Evolutionary conservation across 306 rosid species (phyloP), one percentile per base, ranked within the genome.

Genomic region (Fragaria nilgerrensis): DNA sequence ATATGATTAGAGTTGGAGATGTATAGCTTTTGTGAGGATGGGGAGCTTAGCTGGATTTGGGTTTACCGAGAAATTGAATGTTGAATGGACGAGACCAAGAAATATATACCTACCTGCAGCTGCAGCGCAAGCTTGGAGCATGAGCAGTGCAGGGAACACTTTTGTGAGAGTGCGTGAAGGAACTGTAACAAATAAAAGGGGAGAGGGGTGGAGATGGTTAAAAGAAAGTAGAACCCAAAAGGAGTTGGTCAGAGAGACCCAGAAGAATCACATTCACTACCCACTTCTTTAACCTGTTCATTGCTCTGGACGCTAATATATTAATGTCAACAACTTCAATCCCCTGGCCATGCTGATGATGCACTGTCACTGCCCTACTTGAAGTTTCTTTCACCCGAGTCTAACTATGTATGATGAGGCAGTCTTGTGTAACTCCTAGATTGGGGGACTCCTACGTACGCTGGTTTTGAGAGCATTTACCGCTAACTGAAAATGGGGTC

Each of bases 121-220:
- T 34, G 49, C 39, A 14, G 76, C 47, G 48, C 37, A 44, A 61
- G 47, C 64, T 27, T 43, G 27, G 27, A 16, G 62, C n/a, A 43
- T 43, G 47, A 44, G 69, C 72, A 52, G 71, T 13, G 66, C 56
- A 52, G 37, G 37, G 14, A 68, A 58, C 44, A 48, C 75, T 75
- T 77, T 67, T 67, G 65, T 36, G 74, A 72, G 82, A 56, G 73
- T 82, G 76, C 66, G 72, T 59, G 47, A 70, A 58, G 82, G 76
- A 77, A 74, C 52, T 55, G 75, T 66, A 64, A 72, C 50, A 72
- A 72, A 47, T 22, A 37, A 43, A 50, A 36, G 66, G 69, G 13
- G 16, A 55, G 78, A 68, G 61, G 25, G 27, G 61, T 71, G 75
- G 72, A 34, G 70, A 1, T 17, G 14, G 67, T 73, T 44, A 70